phyloP scores from a whole-genome alignment of 345 rosid genomes.

The Dipteronia dyeriana region DNA sequence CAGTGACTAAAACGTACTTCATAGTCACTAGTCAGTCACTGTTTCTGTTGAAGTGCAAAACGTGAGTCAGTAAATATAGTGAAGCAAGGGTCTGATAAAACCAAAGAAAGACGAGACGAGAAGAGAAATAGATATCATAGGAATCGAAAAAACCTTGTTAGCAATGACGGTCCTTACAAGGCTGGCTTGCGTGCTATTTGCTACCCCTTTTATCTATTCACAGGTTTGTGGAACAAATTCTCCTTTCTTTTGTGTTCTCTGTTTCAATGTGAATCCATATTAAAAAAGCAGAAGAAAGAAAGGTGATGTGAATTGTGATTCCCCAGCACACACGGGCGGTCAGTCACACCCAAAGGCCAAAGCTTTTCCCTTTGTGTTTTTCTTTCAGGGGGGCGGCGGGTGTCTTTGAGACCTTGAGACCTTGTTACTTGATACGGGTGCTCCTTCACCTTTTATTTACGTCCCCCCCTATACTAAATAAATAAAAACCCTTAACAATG shows the following conservation, averaged over 20 bases:
- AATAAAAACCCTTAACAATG: neutral
- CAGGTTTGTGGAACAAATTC: neutral
- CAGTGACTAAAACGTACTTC: conserved; percentile 84
- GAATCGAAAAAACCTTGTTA: conserved; percentile 24
- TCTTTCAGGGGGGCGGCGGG: conserved; percentile 20
- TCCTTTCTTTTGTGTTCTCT: neutral
- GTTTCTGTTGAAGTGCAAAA: neutral
- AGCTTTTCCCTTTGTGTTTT: neutral
- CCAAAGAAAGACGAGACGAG: conserved; percentile 15
- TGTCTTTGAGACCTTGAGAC: neutral
- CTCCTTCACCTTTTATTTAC: neutral
- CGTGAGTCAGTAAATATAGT: neutral
- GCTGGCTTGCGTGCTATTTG: neutral
- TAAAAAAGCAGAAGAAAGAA: neutral
- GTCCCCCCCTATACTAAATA: too few relatives aligned
- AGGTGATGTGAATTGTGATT: neutral
- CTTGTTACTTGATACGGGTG: too few relatives aligned
- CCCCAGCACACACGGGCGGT: neutral
- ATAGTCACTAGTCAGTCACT: conserved; percentile 37
- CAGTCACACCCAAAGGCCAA: too few relatives aligned
- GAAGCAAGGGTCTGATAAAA: conserved; percentile 19
- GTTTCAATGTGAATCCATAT: neutral
- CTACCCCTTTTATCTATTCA: neutral
- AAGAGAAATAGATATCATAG: conserved; percentile 16
- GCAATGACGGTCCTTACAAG: conserved; percentile 29